Conservation (phyloP, 257 asterid genomes). For the Avicennia marina region DNA sequence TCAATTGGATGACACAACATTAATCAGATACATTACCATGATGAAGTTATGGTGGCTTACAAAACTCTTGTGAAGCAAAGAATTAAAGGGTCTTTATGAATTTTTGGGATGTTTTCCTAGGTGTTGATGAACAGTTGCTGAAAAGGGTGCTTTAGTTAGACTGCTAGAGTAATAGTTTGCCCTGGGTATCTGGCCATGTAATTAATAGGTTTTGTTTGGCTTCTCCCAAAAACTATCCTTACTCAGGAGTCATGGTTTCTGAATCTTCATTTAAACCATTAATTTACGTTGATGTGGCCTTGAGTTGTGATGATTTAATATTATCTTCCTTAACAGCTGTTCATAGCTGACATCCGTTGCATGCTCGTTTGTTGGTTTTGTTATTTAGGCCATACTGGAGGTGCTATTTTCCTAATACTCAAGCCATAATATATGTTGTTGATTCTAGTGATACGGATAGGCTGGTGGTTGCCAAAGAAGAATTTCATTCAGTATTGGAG, state of each 20-base stretch:
- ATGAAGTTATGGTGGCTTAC: neutral
- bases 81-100: neutral
- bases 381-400: conserved; percentile 87
- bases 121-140: neutral
- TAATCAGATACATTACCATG: neutral
- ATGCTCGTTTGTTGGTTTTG: conserved; percentile 7
- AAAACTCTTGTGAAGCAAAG: neutral
- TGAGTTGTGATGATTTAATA: neutral
- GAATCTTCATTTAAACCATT: neutral
- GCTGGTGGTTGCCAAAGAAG: conserved; percentile 87
- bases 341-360: neutral
- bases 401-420: conserved; percentile 94
- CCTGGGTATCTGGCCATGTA: neutral
- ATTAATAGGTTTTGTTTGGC: neutral
- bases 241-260: neutral
- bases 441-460: conserved; percentile 99
- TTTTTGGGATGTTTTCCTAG: neutral
- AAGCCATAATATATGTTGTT: conserved; percentile 94
- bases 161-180: neutral
- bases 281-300: neutral
- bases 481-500: conserved; percentile 92
- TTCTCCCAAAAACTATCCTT: neutral
- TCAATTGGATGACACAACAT: neutral
- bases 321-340: neutral
- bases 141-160: neutral